phyloP scores from a whole-genome alignment of 169 alveolate species.

The Plasmodium knowlesi region DNA sequence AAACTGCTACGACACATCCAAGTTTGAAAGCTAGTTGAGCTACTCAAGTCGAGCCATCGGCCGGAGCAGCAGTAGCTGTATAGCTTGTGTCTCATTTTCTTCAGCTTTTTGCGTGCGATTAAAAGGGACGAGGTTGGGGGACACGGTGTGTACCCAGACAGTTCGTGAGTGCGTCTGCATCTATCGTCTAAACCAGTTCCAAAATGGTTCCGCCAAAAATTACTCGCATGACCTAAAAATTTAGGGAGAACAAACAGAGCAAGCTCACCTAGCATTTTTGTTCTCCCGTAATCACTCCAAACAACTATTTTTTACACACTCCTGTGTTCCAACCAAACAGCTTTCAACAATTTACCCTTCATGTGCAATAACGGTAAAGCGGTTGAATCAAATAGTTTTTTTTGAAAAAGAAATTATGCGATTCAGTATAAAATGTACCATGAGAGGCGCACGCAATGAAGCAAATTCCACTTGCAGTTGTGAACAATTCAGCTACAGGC shows the following conservation, averaged over 20 bases:
- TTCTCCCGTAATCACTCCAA: not conserved
- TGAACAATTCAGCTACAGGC: not conserved
- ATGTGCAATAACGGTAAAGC: not conserved
- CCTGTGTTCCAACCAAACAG: not conserved
- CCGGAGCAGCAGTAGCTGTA: not conserved
- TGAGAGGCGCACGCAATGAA: not conserved
- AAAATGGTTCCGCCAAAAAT: not conserved
- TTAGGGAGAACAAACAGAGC: not conserved
- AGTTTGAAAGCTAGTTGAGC: conserved; percentile 16
- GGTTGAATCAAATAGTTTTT: not conserved
- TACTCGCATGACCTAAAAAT: not conserved
- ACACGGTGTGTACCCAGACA: not conserved
- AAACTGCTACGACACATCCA: conserved; percentile 45
- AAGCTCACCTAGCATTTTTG: not conserved
- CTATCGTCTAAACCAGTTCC: not conserved
- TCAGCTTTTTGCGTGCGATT: not conserved
- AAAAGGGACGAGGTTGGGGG: not conserved
- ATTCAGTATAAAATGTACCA: not conserved
- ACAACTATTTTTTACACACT: not conserved
- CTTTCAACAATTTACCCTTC: not conserved
- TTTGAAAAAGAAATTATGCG: not conserved
- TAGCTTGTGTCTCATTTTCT: not conserved
- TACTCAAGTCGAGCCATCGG: too few species aligned
- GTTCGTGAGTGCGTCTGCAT: not conserved
- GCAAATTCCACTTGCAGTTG: not conserved